Evolutionary conservation across 108 stramenopile genomes (phyloP).

Genomic region (Cyclostephanos tholiformis): DNA sequence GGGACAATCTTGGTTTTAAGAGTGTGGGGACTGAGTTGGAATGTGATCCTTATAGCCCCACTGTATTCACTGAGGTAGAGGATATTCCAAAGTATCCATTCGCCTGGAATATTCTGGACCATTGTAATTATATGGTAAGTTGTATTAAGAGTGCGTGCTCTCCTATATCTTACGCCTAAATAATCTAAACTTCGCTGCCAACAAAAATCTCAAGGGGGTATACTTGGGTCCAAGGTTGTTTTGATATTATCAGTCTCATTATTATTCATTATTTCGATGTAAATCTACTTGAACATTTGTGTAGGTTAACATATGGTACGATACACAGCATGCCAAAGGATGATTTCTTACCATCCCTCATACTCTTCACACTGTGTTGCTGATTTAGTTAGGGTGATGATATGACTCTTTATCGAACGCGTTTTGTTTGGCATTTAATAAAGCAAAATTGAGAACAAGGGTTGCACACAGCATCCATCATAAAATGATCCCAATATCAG

Average conservation of each 20-base stretch:
- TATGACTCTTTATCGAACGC: too few relatives aligned
- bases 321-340: too few relatives aligned
- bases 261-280: not conserved
- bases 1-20: conserved; percentile 63
- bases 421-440: too few relatives aligned
- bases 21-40: conserved; percentile 55
- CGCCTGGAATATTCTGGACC: conserved; percentile 41
- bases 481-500: too few relatives aligned
- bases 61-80: conserved; percentile 12
- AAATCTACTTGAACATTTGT: not conserved
- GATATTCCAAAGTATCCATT: conserved; percentile 9
- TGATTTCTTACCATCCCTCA: too few relatives aligned
- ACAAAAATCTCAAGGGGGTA: conserved; percentile 17
- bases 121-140: conserved; percentile 33
- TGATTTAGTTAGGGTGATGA: too few relatives aligned
- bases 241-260: not conserved
- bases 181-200: not conserved
- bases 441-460: too few relatives aligned
- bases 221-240: conserved; percentile 28
- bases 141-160: too few relatives aligned
- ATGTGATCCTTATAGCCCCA: conserved; percentile 53
- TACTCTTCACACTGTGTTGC: too few relatives aligned
- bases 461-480: too few relatives aligned
- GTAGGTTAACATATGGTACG: too few relatives aligned
- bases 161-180: too few relatives aligned